phyloP scores from a whole-genome alignment of 2,329 filamentous ascomycete species.

The Tolypocladium album region DNA sequence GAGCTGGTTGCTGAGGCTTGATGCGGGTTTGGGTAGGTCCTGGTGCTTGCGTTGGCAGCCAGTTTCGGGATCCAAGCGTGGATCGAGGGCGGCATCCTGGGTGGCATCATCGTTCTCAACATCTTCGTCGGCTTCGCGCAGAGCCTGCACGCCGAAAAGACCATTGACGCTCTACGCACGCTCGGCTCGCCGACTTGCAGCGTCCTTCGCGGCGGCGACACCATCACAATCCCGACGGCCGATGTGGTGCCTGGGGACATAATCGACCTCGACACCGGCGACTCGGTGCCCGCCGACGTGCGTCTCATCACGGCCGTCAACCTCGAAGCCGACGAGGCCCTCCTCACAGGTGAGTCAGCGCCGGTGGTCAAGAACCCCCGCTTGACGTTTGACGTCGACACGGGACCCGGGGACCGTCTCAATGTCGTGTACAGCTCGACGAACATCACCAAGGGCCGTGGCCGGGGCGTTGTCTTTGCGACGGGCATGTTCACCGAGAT shows the following conservation, averaged over 20 bases:
- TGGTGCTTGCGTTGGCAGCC: conserved; percentile 46
- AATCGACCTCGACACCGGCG: conserved; percentile 41
- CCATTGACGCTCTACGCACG: conserved; percentile 34
- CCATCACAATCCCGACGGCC: conserved; percentile 24
- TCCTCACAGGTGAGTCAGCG: conserved; percentile 53
- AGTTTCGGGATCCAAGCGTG: conserved; percentile 47
- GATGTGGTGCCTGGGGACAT: conserved; percentile 48
- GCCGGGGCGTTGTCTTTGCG: conserved; percentile 47
- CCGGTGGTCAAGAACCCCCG: conserved; percentile 45
- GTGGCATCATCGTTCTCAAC: conserved; percentile 46
- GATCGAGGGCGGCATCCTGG: conserved; percentile 50
- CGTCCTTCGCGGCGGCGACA: conserved; percentile 29
- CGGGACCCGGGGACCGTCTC: conserved; percentile 42
- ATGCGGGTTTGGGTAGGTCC: conserved; percentile 19
- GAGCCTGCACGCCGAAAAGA: conserved; percentile 36
- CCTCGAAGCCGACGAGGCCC: conserved; percentile 56
- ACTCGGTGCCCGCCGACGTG: conserved; percentile 50
- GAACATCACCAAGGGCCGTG: conserved; percentile 50
- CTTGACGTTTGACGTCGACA: conserved; percentile 28
- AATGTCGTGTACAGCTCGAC: conserved; percentile 55
- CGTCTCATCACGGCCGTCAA: conserved; percentile 50
- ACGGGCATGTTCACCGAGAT: conserved; percentile 53
- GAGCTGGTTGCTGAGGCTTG: neutral
- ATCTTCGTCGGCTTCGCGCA: conserved; percentile 39
- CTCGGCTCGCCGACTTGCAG: conserved; percentile 32